phyloP scores from a whole-genome alignment of 2,329 filamentous ascomycete species.

The Tricladium varicosporioides region DNA sequence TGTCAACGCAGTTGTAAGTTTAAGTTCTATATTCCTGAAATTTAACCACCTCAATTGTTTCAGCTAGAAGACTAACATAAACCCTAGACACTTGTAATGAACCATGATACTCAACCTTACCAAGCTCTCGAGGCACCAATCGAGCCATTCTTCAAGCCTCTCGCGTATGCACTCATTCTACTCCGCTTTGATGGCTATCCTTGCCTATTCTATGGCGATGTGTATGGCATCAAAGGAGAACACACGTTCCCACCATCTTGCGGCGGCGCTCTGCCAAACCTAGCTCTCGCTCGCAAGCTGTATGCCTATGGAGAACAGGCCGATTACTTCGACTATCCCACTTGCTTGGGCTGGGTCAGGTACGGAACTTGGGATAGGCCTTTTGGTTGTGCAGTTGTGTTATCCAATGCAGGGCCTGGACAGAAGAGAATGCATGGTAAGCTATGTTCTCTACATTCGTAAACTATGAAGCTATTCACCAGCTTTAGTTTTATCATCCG shows the following conservation, averaged over 20 bases:
- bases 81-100: slow-evolving; percentile 61
- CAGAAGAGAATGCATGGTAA: slow-evolving; percentile 54
- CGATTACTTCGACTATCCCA: slow-evolving; percentile 60
- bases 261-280: slow-evolving; percentile 52
- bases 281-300: slow-evolving; percentile 60
- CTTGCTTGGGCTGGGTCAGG: slow-evolving; percentile 58
- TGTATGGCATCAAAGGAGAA: slow-evolving; percentile 59
- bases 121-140: slow-evolving; percentile 63
- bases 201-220: slow-evolving; percentile 68
- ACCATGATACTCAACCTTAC: slow-evolving; percentile 68
- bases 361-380: slow-evolving; percentile 48
- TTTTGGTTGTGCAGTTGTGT: slow-evolving; percentile 53
- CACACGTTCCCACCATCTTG: slow-evolving; percentile 49
- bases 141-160: slow-evolving; percentile 64
- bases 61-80: background rate
- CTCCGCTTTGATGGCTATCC: slow-evolving; percentile 62
- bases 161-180: slow-evolving; percentile 71
- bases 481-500: background rate
- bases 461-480: background rate
- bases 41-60: background rate
- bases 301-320: slow-evolving; percentile 66
- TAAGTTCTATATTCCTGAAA: background rate
- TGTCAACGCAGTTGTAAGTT: slow-evolving; percentile 53
- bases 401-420: slow-evolving; percentile 49
- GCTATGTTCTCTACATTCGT: background rate